phyloP scores from a whole-genome alignment of 2,329 filamentous ascomycete species.

The Apiospora arundinis region DNA sequence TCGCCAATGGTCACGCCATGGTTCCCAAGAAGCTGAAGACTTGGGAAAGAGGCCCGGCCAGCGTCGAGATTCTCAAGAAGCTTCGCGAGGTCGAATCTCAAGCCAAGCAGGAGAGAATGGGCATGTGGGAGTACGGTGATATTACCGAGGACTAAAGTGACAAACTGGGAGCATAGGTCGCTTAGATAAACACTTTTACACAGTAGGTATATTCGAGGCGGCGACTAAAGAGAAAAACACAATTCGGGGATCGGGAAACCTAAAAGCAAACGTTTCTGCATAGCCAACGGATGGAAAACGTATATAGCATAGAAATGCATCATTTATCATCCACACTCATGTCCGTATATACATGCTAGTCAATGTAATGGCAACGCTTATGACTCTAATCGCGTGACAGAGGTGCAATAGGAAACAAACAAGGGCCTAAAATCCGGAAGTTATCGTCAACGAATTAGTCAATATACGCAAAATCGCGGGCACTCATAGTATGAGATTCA shows the following conservation, averaged over 20 bases:
- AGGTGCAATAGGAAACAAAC: neutral
- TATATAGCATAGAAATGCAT: conserved; percentile 2
- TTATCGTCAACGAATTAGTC: neutral
- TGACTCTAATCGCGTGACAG: neutral
- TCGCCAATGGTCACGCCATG: conserved; percentile 85
- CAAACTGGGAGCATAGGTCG: neutral
- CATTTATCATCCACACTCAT: neutral
- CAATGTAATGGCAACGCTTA: no score
- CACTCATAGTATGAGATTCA: neutral
- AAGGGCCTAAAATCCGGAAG: neutral
- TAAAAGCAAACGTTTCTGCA: conserved; percentile 9
- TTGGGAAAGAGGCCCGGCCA: conserved; percentile 80
- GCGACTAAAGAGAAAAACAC: neutral
- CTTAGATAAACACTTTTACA: neutral
- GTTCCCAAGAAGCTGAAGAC: conserved; percentile 89
- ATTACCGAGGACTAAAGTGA: conserved; percentile 78
- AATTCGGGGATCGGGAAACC: neutral
- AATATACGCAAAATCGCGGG: neutral
- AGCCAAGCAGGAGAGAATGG: conserved; percentile 80
- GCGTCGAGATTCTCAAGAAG: conserved; percentile 72
- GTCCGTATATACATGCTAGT: neutral
- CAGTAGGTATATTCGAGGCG: neutral
- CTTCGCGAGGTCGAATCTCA: conserved; percentile 76
- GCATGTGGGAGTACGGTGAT: conserved; percentile 99
- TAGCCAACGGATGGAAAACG: conserved; percentile 1